Percentiles rank a stretch among this genome's conserved stretches.
These are phyloP conservation scores for Mytilinidion resinicola DNA, from an alignment of 495 filamentous ascomycete species.

Conservation along the genomic window DNA sequence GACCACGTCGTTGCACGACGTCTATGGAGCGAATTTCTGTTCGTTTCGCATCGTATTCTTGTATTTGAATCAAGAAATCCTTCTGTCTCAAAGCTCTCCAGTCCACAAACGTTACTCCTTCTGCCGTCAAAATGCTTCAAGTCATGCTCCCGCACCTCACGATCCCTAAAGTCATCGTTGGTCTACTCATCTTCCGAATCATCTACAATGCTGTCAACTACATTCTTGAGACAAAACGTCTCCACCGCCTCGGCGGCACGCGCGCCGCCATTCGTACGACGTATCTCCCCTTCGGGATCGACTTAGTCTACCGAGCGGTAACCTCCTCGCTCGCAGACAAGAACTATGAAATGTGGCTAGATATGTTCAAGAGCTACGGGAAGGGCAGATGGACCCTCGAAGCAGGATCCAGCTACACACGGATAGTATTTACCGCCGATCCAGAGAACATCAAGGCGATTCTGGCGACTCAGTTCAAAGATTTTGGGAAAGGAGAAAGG, in stretches of 20 bases:
- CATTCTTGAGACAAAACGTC: not conserved
- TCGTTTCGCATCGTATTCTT: no score
- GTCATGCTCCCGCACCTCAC: constrained; percentile 4
- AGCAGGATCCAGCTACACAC: constrained; percentile 28
- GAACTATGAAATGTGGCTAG: constrained; percentile 56
- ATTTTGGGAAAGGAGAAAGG: constrained; percentile 49
- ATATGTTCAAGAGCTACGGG: constrained; percentile 41
- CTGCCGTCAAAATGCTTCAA: constrained; percentile 4
- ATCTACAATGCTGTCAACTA: not conserved
- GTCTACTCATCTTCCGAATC: constrained; percentile 5
- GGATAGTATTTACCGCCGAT: constrained; percentile 47
- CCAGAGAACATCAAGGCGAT: constrained; percentile 54
- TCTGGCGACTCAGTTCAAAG: constrained; percentile 49
- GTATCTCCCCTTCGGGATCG: constrained; percentile 45
- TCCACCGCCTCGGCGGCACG: constrained; percentile 28
- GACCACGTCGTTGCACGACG: no score
- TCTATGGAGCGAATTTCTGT: no score
- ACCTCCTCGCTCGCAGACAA: constrained; percentile 44
- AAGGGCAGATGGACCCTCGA: constrained; percentile 52
- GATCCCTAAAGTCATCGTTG: not conserved
- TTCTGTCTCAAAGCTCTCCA: no score
- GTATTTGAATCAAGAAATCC: no score
- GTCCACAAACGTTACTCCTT: no score
- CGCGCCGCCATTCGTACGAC: constrained; percentile 26
- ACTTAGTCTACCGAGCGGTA: constrained; percentile 51